Percentiles rank a stretch among this genome's conserved stretches.
These are phyloP conservation scores for Heliocybe sulcata DNA, from an alignment of 1,284 basidiomycete species.

Conservation along the genomic window DNA sequence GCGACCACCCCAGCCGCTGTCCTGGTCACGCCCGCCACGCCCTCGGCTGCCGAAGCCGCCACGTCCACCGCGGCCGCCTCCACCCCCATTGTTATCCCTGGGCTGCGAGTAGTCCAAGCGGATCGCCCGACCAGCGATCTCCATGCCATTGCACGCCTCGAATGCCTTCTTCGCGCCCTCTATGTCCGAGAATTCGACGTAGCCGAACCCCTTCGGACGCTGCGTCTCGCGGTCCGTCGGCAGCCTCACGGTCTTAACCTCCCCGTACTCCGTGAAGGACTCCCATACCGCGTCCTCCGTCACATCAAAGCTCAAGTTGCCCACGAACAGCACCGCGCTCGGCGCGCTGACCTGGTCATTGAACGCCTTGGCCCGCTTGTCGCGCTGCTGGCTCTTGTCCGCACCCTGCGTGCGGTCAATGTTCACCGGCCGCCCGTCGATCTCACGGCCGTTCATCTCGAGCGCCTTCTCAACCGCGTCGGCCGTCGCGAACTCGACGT, in stretches of 20 bases:
- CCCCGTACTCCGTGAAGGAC: conserved; percentile 86
- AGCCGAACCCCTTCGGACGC: conserved; percentile 92
- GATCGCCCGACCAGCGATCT: conserved; percentile 79
- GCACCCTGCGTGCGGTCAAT: conserved; percentile 74
- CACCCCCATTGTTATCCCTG: conserved; percentile 56
- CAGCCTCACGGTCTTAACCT: conserved; percentile 84
- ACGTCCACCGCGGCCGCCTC: conserved; percentile 36
- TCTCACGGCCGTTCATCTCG: conserved; percentile 73
- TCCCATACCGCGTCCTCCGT: conserved; percentile 89
- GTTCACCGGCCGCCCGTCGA: conserved; percentile 88
- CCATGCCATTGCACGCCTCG: conserved; percentile 62
- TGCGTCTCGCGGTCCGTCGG: conserved; percentile 93
- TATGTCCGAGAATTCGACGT: conserved; percentile 88
- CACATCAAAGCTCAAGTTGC: conserved; percentile 80
- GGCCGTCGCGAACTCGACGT: conserved; percentile 85
- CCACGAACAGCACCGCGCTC: conserved; percentile 81
- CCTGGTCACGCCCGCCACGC: conserved; percentile 22
- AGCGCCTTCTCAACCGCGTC: conserved; percentile 77
- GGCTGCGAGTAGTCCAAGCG: conserved; percentile 91
- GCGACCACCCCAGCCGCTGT: conserved; percentile 25
- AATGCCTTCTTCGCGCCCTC: conserved; percentile 82
- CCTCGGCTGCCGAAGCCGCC: conserved; percentile 26
- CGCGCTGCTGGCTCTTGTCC: conserved; percentile 46
- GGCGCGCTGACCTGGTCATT: conserved; percentile 69
- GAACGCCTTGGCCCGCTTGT: conserved; percentile 75